phyloP scores from a whole-genome alignment of 2,329 filamentous ascomycete genomes.

The Aspergillus pseudoglaucus region DNA sequence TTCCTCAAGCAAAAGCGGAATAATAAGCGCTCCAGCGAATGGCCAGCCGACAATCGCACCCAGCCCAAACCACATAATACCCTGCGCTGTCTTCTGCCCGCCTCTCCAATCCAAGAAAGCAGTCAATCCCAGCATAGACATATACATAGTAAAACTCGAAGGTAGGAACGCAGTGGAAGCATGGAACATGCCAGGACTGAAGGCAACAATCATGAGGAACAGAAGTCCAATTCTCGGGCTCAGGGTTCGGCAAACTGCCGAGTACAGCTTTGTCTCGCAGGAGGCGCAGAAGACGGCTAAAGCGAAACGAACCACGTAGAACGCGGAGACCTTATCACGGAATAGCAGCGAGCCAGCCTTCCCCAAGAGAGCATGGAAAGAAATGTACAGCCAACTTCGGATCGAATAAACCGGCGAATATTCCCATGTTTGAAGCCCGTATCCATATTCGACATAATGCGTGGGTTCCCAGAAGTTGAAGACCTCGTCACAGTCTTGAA shows the following conservation, averaged over 20 bases:
- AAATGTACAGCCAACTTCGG: conserved; percentile 87
- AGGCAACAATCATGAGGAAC: conserved; percentile 69
- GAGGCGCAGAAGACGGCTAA: conserved; percentile 72
- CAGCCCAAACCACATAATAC: conserved; percentile 84
- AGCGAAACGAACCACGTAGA: conserved; percentile 75
- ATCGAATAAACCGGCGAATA: conserved; percentile 95
- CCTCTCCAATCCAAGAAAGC: conserved; percentile 87
- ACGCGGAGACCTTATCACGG: conserved; percentile 55
- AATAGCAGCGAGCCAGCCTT: conserved; percentile 56
- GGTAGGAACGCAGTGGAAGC: conserved; percentile 81
- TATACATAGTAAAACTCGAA: conserved; percentile 96
- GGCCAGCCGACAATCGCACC: conserved; percentile 90
- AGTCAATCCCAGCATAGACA: conserved; percentile 74
- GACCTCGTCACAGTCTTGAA: conserved; percentile 96
- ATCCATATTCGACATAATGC: conserved; percentile 87
- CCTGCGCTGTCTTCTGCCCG: conserved; percentile 70
- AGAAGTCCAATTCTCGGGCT: conserved; percentile 79
- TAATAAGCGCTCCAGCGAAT: conserved; percentile 74
- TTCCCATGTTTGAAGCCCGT: conserved; percentile 96
- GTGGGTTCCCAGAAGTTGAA: conserved; percentile 99
- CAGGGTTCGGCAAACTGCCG: conserved; percentile 66
- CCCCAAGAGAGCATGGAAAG: conserved; percentile 67
- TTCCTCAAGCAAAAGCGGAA: conserved; percentile 78
- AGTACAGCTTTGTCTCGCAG: conserved; percentile 76
- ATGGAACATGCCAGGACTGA: conserved; percentile 89